Percentiles rank a stretch among this genome's conserved stretches.
Evolutionary conservation across 306 rosid species (phyloP).

Genomic region (Citrullus colocynthis): DNA sequence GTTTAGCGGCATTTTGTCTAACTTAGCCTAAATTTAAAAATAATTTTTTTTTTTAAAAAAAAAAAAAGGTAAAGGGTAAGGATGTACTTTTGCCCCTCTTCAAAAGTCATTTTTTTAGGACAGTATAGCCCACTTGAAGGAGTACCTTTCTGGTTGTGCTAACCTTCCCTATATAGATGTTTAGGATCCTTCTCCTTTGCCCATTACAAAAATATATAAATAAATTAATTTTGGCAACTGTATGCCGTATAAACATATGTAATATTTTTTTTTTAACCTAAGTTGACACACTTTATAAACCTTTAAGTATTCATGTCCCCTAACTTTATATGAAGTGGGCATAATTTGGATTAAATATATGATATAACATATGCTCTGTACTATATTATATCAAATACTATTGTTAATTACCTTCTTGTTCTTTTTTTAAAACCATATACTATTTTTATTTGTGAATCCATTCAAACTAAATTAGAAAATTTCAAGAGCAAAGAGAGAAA

Average conservation of each 20-base stretch:
- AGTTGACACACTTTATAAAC: neutral
- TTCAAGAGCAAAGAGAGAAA: neutral
- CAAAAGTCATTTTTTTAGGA: neutral
- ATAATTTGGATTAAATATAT: neutral
- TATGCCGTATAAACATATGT: neutral
- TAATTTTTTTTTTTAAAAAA: too few species aligned
- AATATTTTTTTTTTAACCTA: neutral
- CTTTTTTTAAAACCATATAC: neutral
- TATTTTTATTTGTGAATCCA: neutral
- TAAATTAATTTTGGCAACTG: neutral
- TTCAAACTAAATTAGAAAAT: neutral
- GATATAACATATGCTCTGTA: neutral
- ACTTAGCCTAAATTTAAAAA: too few species aligned
- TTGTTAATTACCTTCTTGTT: too few species aligned
- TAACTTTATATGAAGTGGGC: conserved; percentile 1
- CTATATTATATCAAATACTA: neutral
- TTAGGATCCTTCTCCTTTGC: neutral
- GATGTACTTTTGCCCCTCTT: neutral
- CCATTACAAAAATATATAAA: neutral
- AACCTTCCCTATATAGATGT: neutral
- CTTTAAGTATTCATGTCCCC: neutral
- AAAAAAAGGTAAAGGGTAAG: neutral
- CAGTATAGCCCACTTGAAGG: neutral
- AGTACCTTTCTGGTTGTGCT: neutral
- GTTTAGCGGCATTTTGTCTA: too few species aligned